Evolutionary conservation across 2,329 filamentous ascomycete genomes (phyloP).

Genomic region (Ascosphaera apis): DNA sequence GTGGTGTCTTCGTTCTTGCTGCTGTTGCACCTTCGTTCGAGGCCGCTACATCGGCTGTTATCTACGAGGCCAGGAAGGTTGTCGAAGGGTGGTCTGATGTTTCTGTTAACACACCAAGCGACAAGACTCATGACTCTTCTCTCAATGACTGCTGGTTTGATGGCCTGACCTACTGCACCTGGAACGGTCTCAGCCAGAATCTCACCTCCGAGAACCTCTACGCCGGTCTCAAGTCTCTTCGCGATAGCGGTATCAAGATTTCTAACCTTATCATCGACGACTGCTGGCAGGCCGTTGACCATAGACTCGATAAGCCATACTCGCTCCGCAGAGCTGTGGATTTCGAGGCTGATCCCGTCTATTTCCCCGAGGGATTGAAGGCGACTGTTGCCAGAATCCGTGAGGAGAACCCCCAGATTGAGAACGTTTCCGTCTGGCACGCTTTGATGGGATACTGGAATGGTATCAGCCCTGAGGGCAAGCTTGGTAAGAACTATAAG

Average conservation of each 20-base stretch:
- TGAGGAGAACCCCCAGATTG: constrained; percentile 43
- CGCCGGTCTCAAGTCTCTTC: constrained; percentile 47
- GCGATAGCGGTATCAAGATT: constrained; percentile 49
- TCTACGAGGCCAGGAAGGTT: constrained; percentile 65
- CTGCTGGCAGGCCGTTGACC: constrained; percentile 69
- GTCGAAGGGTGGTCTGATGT: constrained; percentile 27
- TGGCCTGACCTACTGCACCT: constrained; percentile 83
- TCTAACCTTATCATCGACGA: constrained; percentile 87
- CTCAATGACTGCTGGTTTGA: constrained; percentile 59
- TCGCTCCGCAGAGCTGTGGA: constrained; percentile 39
- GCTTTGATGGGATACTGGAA: constrained; percentile 79
- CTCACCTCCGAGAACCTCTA: constrained; percentile 64
- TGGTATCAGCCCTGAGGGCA: constrained; percentile 51
- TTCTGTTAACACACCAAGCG: constrained; percentile 22
- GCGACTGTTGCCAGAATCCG: constrained; percentile 47
- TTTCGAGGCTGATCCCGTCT: constrained; percentile 62
- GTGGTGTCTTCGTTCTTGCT: constrained; percentile 40
- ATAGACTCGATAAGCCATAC: constrained; percentile 29
- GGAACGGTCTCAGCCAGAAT: constrained; percentile 74
- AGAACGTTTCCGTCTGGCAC: constrained; percentile 86
- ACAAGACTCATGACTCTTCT: constrained; percentile 37
- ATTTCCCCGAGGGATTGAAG: constrained; percentile 63
- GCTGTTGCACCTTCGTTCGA: constrained; percentile 53
- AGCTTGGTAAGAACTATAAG: constrained; percentile 56
- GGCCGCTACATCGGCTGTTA: constrained; percentile 50